Conservation (phyloP, 2,329 filamentous ascomycete genomes). For the Hypoxylon sp. region DNA sequence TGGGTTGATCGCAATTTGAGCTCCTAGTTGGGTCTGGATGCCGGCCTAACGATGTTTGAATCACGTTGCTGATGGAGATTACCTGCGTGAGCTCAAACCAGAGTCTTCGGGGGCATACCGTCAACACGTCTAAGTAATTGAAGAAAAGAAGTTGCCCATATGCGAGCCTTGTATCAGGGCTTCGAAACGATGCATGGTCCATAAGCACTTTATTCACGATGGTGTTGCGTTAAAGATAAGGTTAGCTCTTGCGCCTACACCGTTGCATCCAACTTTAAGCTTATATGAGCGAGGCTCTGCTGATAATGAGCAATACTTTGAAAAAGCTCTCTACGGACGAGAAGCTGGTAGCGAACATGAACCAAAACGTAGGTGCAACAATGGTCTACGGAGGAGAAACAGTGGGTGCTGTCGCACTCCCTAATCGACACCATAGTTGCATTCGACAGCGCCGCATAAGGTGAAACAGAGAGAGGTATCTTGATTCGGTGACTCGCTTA, state of each 20-base stretch:
- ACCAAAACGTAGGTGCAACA: constrained; percentile 31
- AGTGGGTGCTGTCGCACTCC: neutral
- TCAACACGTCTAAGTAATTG: neutral
- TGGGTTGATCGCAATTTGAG: neutral
- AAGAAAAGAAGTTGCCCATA: neutral
- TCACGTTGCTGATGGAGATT: neutral
- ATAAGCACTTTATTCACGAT: neutral
- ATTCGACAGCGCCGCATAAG: constrained; percentile 1
- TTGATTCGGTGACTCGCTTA: constrained; percentile 18
- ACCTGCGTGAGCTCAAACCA: neutral
- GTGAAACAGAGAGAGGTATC: constrained; percentile 26
- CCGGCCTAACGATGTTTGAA: neutral
- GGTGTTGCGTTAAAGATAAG: constrained; percentile 20
- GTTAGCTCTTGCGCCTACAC: constrained; percentile 1
- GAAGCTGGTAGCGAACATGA: constrained; percentile 30
- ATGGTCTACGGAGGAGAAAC: constrained; percentile 5
- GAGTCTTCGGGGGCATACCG: neutral
- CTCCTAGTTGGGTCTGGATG: neutral
- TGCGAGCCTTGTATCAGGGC: neutral
- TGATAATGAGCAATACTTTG: constrained; percentile 12
- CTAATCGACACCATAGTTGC: neutral
- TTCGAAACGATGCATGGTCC: neutral
- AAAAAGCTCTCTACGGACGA: constrained; percentile 3
- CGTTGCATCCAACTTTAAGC: constrained; percentile 28
- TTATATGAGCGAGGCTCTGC: constrained; percentile 30